phyloP scores from a whole-genome alignment of 1,139 yeast species.

The Lodderomyces orthopsilosis region DNA sequence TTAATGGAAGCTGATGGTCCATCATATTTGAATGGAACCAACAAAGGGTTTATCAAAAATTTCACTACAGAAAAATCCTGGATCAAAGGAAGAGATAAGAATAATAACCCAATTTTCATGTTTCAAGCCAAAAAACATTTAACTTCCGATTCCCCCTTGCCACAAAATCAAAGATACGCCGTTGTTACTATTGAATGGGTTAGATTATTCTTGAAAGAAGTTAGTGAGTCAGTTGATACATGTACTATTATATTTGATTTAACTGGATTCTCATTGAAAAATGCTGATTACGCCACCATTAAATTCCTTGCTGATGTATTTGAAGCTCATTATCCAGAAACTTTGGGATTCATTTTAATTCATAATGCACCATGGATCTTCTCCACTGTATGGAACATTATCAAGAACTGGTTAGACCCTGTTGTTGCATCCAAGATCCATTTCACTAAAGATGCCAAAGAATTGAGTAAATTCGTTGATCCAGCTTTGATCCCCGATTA shows the following conservation, averaged over 20 bases:
- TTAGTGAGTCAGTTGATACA: constrained; percentile 34
- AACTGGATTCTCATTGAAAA: constrained; percentile 46
- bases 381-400: constrained; percentile 46
- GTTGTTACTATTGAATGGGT: constrained; percentile 41
- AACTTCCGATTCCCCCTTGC: constrained; percentile 34
- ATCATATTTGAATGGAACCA: constrained; percentile 29
- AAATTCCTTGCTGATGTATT: constrained; percentile 45
- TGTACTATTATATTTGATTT: constrained; percentile 44
- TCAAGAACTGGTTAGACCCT: constrained; percentile 48
- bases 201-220: constrained; percentile 35
- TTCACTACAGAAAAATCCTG: constrained; percentile 38
- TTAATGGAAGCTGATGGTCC: constrained; percentile 39
- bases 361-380: constrained; percentile 53
- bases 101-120: constrained; percentile 37
- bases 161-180: constrained; percentile 41
- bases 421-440: constrained; percentile 46
- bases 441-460: constrained; percentile 39
- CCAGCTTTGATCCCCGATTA: constrained; percentile 35
- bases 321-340: constrained; percentile 51
- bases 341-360: constrained; percentile 39
- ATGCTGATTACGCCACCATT: constrained; percentile 44
- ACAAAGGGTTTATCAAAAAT: constrained; percentile 38
- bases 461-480: constrained; percentile 32
- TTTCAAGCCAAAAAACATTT: constrained; percentile 43
- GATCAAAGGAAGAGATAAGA: constrained; percentile 39